Evolutionary conservation across 2,329 filamentous ascomycete species (phyloP).

Genomic region (Pseudocercospora cruenta): DNA sequence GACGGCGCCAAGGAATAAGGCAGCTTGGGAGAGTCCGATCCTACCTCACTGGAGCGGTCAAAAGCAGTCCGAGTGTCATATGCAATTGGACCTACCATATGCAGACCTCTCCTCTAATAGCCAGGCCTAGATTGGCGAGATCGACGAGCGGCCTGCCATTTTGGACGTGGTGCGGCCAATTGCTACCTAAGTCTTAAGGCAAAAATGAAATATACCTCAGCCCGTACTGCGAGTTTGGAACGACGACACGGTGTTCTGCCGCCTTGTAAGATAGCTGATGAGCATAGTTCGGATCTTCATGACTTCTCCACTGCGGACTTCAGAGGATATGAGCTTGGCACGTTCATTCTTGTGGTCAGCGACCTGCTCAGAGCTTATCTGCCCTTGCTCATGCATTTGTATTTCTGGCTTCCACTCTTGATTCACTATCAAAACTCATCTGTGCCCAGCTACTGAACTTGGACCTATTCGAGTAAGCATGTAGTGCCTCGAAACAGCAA

Average conservation of each 20-base stretch:
- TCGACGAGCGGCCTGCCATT: neutral
- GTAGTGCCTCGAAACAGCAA: no score
- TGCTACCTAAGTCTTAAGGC: neutral
- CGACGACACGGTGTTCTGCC: neutral
- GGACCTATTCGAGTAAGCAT: no score
- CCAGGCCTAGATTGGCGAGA: neutral
- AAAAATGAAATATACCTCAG: neutral
- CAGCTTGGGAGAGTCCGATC: neutral
- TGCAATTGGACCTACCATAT: neutral
- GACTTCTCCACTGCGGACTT: no score
- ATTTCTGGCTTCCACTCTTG: neutral
- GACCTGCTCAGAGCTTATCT: no score
- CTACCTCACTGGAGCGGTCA: neutral
- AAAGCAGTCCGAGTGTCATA: neutral
- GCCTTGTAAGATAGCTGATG: no score
- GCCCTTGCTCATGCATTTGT: neutral
- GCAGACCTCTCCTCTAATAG: neutral
- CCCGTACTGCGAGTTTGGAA: neutral
- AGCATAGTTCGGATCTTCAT: no score
- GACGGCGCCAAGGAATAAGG: neutral
- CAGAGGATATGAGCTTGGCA: no score
- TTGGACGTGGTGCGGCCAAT: neutral
- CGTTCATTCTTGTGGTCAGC: no score
- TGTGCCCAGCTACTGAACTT: no score
- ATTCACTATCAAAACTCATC: neutral